Evolutionary conservation across 768 basidiomycete species (phyloP).

Genomic region (Boletus sp.): DNA sequence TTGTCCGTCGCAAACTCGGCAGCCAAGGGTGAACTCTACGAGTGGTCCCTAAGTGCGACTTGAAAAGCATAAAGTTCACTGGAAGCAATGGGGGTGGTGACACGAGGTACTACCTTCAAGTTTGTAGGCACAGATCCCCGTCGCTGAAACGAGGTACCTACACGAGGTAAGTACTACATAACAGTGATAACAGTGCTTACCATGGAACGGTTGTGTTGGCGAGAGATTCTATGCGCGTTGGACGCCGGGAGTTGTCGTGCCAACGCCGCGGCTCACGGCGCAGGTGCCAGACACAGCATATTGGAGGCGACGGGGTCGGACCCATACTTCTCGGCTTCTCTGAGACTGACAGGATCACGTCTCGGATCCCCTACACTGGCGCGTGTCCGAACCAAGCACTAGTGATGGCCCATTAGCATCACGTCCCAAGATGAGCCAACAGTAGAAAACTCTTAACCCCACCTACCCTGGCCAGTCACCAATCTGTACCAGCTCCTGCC

Average conservation of each 20-base stretch:
- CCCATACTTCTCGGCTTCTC: background rate
- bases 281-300: too few relatives aligned
- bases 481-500: too few relatives aligned
- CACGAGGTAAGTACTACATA: background rate
- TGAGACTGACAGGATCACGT: background rate
- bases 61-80: background rate
- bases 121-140: constrained; percentile 4
- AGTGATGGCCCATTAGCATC: too few relatives aligned
- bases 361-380: background rate
- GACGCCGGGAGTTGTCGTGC: background rate
- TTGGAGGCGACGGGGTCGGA: background rate
- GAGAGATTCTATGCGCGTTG: background rate
- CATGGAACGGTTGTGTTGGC: background rate
- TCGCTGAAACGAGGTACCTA: background rate
- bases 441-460: background rate
- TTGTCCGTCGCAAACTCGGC: background rate
- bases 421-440: background rate
- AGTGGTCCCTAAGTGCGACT: background rate
- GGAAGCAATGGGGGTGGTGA: background rate
- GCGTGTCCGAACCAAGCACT: too few relatives aligned
- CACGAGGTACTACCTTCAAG: constrained; percentile 1
- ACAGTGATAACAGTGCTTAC: too few relatives aligned
- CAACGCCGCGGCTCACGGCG: too few relatives aligned
- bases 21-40: background rate
- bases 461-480: too few relatives aligned